Evolutionary conservation across 1,284 basidiomycete genomes (phyloP).

Genomic region (Cryptococcus jaspeensis): DNA sequence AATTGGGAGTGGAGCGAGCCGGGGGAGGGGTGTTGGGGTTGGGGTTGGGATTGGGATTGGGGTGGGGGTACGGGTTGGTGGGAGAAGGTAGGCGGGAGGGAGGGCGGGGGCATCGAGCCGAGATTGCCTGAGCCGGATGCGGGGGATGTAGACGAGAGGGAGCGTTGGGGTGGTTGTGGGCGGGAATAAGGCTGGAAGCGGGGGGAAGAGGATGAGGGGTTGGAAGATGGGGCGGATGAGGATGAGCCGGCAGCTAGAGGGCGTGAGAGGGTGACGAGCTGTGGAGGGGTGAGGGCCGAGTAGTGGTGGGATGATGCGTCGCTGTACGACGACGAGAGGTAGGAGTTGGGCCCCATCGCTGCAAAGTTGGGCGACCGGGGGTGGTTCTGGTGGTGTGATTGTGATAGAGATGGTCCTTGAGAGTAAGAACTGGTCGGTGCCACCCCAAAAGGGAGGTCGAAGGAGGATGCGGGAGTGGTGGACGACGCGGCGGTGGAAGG

Average conservation of each 20-base stretch:
- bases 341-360: too few species aligned
- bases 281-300: not conserved
- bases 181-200: slow-evolving; percentile 11
- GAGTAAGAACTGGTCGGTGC: too few species aligned
- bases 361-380: too few species aligned
- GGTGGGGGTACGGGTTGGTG: not conserved
- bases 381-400: too few species aligned
- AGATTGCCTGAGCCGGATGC: not conserved
- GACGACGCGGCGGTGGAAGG: too few species aligned
- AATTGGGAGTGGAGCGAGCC: not conserved
- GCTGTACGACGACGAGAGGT: not conserved
- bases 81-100: not conserved
- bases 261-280: not conserved
- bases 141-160: slow-evolving; percentile 1
- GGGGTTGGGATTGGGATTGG: not conserved
- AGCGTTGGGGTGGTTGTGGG: not conserved
- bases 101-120: slow-evolving; percentile 4
- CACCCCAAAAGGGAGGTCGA: too few species aligned
- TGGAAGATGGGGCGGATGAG: not conserved
- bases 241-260: not conserved
- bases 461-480: too few species aligned
- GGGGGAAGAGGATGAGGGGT: slow-evolving; percentile 3
- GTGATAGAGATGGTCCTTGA: too few species aligned
- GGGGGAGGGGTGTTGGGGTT: not conserved
- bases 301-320: not conserved